Conservation (phyloP, 2,329 filamentous ascomycete genomes). For the Polychaeton citri region DNA sequence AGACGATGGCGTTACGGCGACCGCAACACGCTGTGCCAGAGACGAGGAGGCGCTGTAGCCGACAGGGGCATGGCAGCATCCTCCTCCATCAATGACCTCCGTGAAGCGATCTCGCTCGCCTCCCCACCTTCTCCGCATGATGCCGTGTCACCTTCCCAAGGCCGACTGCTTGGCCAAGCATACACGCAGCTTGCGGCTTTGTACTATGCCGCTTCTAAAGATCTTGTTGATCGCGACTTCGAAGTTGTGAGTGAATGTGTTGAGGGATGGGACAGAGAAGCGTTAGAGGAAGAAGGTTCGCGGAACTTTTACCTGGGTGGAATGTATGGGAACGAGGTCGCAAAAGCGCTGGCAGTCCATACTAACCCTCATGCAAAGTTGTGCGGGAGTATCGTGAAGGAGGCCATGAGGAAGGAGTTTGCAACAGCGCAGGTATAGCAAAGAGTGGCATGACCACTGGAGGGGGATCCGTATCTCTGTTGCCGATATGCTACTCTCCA, state of each 20-base stretch:
- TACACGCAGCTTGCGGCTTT: slow-evolving; percentile 47
- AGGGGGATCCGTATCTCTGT: too few species aligned
- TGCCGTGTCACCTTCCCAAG: slow-evolving; percentile 49
- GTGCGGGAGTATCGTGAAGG: slow-evolving; percentile 48
- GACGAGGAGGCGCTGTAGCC: background rate
- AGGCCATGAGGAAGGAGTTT: slow-evolving; percentile 44
- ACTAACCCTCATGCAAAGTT: slow-evolving; percentile 52
- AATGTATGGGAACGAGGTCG: slow-evolving; percentile 42
- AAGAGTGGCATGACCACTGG: too few species aligned
- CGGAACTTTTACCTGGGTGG: slow-evolving; percentile 41
- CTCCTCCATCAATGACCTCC: slow-evolving; percentile 22
- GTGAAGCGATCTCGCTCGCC: slow-evolving; percentile 42
- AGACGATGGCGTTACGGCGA: slow-evolving; percentile 38
- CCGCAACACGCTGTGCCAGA: slow-evolving; percentile 16
- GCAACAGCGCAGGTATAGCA: too few species aligned
- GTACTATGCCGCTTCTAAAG: slow-evolving; percentile 12
- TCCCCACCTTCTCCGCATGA: slow-evolving; percentile 38
- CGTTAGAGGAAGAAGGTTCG: slow-evolving; percentile 42
- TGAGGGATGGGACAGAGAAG: slow-evolving; percentile 7
- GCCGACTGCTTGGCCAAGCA: slow-evolving; percentile 53
- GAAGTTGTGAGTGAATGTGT: slow-evolving; percentile 16
- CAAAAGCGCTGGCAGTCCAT: slow-evolving; percentile 43
- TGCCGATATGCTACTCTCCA: too few species aligned
- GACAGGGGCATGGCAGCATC: slow-evolving; percentile 3
- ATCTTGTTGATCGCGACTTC: slow-evolving; percentile 12